Conservation (phyloP, 2,329 filamentous ascomycete genomes). For the Fusarium liriodendri region DNA sequence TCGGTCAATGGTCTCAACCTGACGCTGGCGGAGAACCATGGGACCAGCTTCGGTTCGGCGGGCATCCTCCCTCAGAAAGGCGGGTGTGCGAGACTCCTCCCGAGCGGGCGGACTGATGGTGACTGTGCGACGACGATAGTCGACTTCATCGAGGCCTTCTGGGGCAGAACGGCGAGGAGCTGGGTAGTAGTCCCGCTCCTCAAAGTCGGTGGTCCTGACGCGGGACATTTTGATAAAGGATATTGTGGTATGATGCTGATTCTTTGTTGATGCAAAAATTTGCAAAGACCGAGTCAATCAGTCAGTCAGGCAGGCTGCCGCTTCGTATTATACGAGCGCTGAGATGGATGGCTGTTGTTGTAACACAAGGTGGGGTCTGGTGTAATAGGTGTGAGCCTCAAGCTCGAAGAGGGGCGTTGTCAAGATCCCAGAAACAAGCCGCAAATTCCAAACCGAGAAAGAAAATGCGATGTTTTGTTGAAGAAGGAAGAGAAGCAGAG, state of each 20-base stretch:
- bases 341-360: constrained; percentile 21
- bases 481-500: constrained; percentile 7
- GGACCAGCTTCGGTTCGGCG: constrained; percentile 61
- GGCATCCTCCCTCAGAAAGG: constrained; percentile 63
- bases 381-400: constrained; percentile 30
- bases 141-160: constrained; percentile 50
- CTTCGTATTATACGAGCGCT: constrained; percentile 14
- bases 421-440: constrained; percentile 9
- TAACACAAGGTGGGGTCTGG: constrained; percentile 33
- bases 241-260: constrained; percentile 1
- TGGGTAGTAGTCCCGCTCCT: constrained; percentile 59
- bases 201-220: constrained; percentile 53
- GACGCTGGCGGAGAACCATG: constrained; percentile 65
- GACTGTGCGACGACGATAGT: constrained; percentile 46
- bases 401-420: constrained; percentile 22
- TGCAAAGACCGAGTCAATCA: constrained; percentile 9
- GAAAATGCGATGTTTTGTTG: constrained; percentile 29
- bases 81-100: constrained; percentile 59
- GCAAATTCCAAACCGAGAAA: constrained; percentile 22
- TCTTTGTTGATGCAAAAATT: constrained; percentile 17
- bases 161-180: constrained; percentile 50
- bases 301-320: constrained; percentile 26
- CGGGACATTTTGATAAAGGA: constrained; percentile 41
- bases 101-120: constrained; percentile 57
- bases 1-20: constrained; percentile 66